Percentiles rank a stretch among this genome's conserved stretches.
Conservation (phyloP, 805 yeast genomes). For the Wickerhamomyces subpelliculosus region DNA sequence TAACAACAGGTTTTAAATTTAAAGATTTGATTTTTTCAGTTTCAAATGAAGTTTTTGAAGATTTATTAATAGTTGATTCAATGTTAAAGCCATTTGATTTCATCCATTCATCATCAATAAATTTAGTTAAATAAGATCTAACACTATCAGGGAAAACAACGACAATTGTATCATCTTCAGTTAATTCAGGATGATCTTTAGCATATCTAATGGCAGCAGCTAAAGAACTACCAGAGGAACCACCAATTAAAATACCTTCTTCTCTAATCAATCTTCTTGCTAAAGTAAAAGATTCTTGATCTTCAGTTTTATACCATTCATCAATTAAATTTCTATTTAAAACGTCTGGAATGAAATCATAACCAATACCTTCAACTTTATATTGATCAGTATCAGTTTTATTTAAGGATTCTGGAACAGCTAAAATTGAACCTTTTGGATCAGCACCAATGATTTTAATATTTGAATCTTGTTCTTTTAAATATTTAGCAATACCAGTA, state of each 20-base stretch:
- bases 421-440: slow-evolving; percentile 82
- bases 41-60: slow-evolving; percentile 35
- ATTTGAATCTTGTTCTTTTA: slow-evolving; percentile 62
- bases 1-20: slow-evolving; percentile 72
- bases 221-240: slow-evolving; percentile 82
- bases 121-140: slow-evolving; percentile 80
- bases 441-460: slow-evolving; percentile 73
- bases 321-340: slow-evolving; percentile 61
- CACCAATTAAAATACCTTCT: slow-evolving; percentile 85
- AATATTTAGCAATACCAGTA: slow-evolving; percentile 70
- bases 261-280: slow-evolving; percentile 78
- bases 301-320: slow-evolving; percentile 82
- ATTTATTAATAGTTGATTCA: slow-evolving; percentile 39
- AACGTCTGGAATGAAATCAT: slow-evolving; percentile 82
- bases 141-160: slow-evolving; percentile 83
- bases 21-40: slow-evolving; percentile 61
- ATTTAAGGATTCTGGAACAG: slow-evolving; percentile 70
- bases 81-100: slow-evolving; percentile 61
- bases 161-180: slow-evolving; percentile 69
- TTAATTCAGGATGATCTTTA: slow-evolving; percentile 49
- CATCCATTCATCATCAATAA: slow-evolving; percentile 91
- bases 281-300: slow-evolving; percentile 67
- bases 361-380: slow-evolving; percentile 88
- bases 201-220: slow-evolving; percentile 71
- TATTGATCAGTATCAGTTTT: slow-evolving; percentile 45